These are phyloP conservation scores for Diplodia corticola DNA, from an alignment of 2,329 filamentous ascomycete genomes.

Conservation along the genomic window DNA sequence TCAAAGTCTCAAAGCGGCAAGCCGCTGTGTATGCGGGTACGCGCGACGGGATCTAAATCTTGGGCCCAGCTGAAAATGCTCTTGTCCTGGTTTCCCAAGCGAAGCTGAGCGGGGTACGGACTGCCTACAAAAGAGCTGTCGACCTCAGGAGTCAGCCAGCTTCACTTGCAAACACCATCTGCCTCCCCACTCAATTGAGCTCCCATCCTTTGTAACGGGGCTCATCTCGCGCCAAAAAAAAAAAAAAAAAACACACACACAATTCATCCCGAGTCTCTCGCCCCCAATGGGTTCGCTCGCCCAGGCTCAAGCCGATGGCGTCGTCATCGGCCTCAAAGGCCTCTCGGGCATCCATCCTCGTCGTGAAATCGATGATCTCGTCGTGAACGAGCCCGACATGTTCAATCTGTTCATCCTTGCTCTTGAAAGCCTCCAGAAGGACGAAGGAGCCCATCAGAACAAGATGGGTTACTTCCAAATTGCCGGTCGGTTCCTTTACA, in stretches of 20 bases:
- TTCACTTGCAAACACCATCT: neutral
- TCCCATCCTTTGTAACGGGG: neutral
- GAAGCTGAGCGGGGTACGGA: neutral
- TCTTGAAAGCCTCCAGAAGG: neutral
- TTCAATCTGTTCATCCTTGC: neutral
- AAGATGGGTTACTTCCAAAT: neutral
- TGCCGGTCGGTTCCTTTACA: neutral
- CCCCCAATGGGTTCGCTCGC: neutral
- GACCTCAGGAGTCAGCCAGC: neutral
- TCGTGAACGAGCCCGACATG: neutral
- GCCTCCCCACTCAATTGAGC: neutral
- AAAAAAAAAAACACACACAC: neutral
- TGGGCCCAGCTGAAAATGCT: neutral
- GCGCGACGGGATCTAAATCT: neutral
- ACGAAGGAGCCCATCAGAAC: neutral
- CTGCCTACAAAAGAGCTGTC: neutral
- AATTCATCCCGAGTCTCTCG: neutral
- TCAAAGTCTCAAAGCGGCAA: neutral
- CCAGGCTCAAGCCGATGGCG: neutral
- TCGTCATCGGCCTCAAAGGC: neutral
- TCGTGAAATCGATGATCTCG: neutral
- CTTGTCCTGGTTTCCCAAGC: neutral
- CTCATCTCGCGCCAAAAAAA: too few relatives aligned
- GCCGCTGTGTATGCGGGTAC: neutral
- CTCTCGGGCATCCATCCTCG: neutral